Percentiles rank a stretch among this genome's conserved stretches.
Conservation (phyloP, 345 rosid genomes). For the Physaria fendleri region DNA sequence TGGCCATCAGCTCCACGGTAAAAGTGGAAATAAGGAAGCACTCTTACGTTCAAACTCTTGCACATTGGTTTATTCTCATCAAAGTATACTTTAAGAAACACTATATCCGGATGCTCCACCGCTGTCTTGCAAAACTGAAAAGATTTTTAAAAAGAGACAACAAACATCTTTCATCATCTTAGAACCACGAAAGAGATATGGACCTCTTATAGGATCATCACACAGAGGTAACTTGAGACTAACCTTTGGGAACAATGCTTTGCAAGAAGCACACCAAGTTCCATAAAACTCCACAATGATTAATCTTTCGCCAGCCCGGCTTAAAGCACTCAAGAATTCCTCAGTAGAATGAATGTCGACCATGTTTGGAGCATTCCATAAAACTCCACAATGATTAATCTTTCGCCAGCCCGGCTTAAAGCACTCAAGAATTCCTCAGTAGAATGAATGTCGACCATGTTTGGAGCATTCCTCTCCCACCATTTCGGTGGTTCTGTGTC, state of each 20-base stretch:
- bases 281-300: no score
- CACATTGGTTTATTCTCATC: slow-evolving; percentile 92
- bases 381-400: slow-evolving; percentile 83
- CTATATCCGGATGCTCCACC: slow-evolving; percentile 54
- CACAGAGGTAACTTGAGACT: neutral
- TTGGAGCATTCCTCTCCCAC: slow-evolving; percentile 88
- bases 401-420: slow-evolving; percentile 68
- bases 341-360: no score
- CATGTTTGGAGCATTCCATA: no score
- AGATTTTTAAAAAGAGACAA: neutral
- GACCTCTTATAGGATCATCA: neutral
- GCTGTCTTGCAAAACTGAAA: slow-evolving; percentile 81
- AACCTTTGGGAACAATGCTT: slow-evolving; percentile 84
- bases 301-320: no score
- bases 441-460: slow-evolving; percentile 87
- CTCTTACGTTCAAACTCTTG: slow-evolving; percentile 79
- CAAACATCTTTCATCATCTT: neutral
- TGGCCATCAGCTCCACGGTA: slow-evolving; percentile 85
- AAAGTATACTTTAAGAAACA: slow-evolving; percentile 82
- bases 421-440: slow-evolving; percentile 74
- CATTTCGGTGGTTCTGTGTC: slow-evolving; percentile 80
- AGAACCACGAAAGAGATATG: no score
- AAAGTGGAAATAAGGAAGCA: slow-evolving; percentile 88
- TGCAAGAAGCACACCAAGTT: slow-evolving; percentile 95
- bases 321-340: no score